phyloP scores from a whole-genome alignment of 1,284 basidiomycete genomes.

The Tremellales sp. region DNA sequence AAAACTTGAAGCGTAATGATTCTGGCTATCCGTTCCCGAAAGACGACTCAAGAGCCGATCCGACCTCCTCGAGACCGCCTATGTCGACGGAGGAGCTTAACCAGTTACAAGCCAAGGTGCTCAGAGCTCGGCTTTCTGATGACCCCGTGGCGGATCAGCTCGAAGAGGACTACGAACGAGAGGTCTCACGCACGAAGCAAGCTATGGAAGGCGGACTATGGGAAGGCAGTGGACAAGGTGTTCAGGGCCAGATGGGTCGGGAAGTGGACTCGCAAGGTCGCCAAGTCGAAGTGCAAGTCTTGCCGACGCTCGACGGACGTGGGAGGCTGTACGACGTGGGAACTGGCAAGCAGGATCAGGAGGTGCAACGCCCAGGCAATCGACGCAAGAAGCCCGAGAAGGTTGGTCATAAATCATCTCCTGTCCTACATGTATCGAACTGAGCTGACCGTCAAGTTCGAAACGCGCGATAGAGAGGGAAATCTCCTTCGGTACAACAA shows the following conservation, averaged over 20 bases:
- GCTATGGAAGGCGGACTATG: slow-evolving; percentile 42
- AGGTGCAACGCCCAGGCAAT: slow-evolving; percentile 57
- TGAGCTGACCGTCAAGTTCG: slow-evolving; percentile 54
- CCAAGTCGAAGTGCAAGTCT: slow-evolving; percentile 62
- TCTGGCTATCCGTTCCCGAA: slow-evolving; percentile 25
- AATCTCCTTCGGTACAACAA: slow-evolving; percentile 76
- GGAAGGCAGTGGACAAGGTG: slow-evolving; percentile 18
- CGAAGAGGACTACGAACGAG: slow-evolving; percentile 76
- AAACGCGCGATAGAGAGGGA: slow-evolving; percentile 86
- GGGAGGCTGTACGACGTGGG: slow-evolving; percentile 92
- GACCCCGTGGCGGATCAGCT: slow-evolving; percentile 67
- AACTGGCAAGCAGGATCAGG: slow-evolving; percentile 51
- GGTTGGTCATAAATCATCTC: slow-evolving; percentile 49
- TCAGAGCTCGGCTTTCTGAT: slow-evolving; percentile 81
- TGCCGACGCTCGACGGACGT: slow-evolving; percentile 83
- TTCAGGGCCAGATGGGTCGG: slow-evolving; percentile 34
- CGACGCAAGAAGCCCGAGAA: slow-evolving; percentile 67
- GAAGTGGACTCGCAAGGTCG: slow-evolving; percentile 29
- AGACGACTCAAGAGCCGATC: slow-evolving; percentile 4
- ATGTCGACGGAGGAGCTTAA: slow-evolving; percentile 65
- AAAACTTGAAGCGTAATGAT: slow-evolving; percentile 39
- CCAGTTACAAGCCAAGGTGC: slow-evolving; percentile 84
- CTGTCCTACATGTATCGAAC: not conserved
- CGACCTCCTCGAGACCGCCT: slow-evolving; percentile 37
- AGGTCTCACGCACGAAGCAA: slow-evolving; percentile 52